Conservation (phyloP, 2,329 filamentous ascomycete species). For the Phaeophleospora eucalypticola region DNA sequence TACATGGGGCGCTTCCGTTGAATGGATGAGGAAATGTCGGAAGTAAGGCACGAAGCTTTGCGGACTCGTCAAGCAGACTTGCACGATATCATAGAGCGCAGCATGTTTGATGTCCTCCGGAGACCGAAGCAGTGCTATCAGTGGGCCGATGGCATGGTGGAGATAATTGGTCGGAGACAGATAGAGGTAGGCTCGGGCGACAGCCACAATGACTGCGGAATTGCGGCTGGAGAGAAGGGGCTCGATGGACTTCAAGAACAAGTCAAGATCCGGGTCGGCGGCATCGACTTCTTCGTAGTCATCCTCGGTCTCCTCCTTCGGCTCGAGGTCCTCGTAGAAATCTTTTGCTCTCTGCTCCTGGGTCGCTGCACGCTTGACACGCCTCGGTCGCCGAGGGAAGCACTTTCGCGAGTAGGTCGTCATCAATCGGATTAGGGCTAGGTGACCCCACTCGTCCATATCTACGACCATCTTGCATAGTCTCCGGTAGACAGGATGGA, state of each 20-base stretch:
- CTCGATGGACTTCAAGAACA: conserved; percentile 74
- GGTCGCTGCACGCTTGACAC: conserved; percentile 49
- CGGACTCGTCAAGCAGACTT: conserved; percentile 75
- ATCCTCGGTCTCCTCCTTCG: conserved; percentile 43
- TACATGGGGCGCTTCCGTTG: conserved; percentile 72
- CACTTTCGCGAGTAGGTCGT: conserved; percentile 79
- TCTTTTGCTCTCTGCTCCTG: conserved; percentile 45
- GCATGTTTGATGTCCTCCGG: conserved; percentile 85
- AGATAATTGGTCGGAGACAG: conserved; percentile 77
- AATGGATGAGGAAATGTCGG: conserved; percentile 82
- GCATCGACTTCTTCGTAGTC: conserved; percentile 55
- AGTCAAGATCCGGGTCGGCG: conserved; percentile 75
- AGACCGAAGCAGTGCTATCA: conserved; percentile 79
- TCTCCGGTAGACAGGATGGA: conserved; percentile 83
- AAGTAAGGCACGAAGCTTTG: conserved; percentile 81
- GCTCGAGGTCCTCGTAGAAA: conserved; percentile 71
- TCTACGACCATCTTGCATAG: conserved; percentile 89
- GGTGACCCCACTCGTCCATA: conserved; percentile 98
- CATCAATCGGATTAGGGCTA: conserved; percentile 78
- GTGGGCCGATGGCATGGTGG: conserved; percentile 69
- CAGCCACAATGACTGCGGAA: conserved; percentile 83
- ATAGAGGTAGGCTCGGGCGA: conserved; percentile 78
- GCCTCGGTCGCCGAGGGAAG: conserved; percentile 68
- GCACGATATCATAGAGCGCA: conserved; percentile 89
- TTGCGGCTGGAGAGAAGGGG: conserved; percentile 91